Evolutionary conservation across 176 grass and related monocot genomes (phyloP).

Genomic region (Zoysia pacifica): DNA sequence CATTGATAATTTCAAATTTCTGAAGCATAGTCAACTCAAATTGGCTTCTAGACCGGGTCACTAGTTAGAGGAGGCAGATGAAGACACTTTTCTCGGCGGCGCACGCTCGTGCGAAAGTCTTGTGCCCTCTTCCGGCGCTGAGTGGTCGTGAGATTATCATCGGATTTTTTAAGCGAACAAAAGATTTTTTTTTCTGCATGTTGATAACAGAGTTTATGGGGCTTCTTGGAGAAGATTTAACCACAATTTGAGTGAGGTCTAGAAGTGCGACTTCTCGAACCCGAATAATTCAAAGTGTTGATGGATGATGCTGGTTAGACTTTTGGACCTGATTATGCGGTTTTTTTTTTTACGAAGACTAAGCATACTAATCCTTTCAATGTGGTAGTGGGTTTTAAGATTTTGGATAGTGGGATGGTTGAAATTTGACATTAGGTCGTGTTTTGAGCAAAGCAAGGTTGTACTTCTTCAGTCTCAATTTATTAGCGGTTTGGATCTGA

Average conservation of each 20-base stretch:
- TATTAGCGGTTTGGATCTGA: too few relatives aligned
- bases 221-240: slow-evolving; percentile 39
- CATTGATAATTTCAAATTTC: neutral
- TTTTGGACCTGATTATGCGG: slow-evolving; percentile 31
- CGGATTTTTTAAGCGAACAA: neutral
- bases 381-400: slow-evolving; percentile 8
- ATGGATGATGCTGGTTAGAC: slow-evolving; percentile 34
- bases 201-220: neutral
- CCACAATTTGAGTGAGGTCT: neutral
- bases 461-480: neutral
- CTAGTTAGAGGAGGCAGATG: neutral
- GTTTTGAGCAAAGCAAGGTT: neutral
- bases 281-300: slow-evolving; percentile 27
- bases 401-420: slow-evolving; percentile 25
- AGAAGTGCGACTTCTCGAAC: slow-evolving; percentile 37
- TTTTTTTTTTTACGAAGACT: slow-evolving; percentile 22
- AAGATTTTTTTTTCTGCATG: neutral
- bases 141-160: slow-evolving; percentile 17
- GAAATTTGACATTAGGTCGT: neutral
- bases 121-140: neutral
- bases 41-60: neutral
- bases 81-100: neutral
- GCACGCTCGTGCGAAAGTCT: neutral
- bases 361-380: neutral
- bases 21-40: neutral